Percentiles rank a stretch among this genome's conserved stretches.
Evolutionary conservation across 768 basidiomycete genomes (phyloP).

Genomic region (Tylopilus vinaceipallidus): DNA sequence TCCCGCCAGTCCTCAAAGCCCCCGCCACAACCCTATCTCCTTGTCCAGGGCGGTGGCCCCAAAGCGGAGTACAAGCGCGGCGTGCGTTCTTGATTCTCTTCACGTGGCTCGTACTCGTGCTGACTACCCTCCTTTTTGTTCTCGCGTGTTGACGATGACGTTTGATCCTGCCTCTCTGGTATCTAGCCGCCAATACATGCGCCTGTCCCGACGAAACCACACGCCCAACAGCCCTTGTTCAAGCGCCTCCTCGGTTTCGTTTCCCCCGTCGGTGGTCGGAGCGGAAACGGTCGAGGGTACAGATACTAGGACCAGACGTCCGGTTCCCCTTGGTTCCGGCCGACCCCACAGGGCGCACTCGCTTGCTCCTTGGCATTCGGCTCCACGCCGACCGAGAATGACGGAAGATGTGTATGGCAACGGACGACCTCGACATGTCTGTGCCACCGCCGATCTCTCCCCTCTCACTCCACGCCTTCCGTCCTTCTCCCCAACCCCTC

Average conservation of each 20-base stretch:
- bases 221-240: slow-evolving; percentile 28
- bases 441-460: slow-evolving; percentile 11
- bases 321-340: too few species aligned
- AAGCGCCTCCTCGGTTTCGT: slow-evolving; percentile 31
- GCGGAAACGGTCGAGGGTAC: slow-evolving; percentile 23
- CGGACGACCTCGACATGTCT: neutral
- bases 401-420: slow-evolving; percentile 4
- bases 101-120: slow-evolving; percentile 11
- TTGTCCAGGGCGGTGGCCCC: slow-evolving; percentile 27
- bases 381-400: slow-evolving; percentile 6
- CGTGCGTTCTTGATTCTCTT: slow-evolving; percentile 21
- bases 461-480: neutral
- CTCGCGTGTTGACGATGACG: slow-evolving; percentile 1
- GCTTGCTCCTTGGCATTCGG: neutral
- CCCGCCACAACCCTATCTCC: slow-evolving; percentile 26
- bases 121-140: slow-evolving; percentile 12
- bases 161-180: neutral
- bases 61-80: slow-evolving; percentile 33
- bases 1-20: slow-evolving; percentile 23
- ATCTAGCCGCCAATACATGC: slow-evolving; percentile 28
- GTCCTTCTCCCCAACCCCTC: slow-evolving; percentile 10
- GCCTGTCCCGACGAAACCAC: slow-evolving; percentile 29
- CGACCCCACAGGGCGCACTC: too few species aligned
- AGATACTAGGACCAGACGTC: slow-evolving; percentile 21
- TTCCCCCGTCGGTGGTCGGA: slow-evolving; percentile 25